Conservation (phyloP, 257 asterid species). For the Solanum arcanum region DNA sequence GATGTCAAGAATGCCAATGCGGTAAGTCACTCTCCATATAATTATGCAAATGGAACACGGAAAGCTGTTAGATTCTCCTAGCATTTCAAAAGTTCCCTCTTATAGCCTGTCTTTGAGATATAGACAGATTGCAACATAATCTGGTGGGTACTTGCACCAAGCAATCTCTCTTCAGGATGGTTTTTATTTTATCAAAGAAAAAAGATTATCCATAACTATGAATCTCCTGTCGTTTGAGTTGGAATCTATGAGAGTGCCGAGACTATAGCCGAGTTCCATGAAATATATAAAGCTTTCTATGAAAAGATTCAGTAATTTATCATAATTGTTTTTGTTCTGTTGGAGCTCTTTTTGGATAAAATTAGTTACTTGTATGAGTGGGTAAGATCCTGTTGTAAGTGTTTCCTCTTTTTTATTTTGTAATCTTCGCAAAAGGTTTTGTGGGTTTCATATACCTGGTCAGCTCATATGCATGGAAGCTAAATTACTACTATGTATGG, state of each 20-base stretch:
- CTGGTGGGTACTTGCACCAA: background rate
- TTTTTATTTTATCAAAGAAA: background rate
- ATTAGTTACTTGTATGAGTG: background rate
- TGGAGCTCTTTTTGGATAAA: background rate
- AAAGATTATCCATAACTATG: background rate
- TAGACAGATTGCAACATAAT: background rate
- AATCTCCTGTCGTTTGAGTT: background rate
- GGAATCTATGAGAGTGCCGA: background rate
- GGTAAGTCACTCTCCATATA: constrained; percentile 36
- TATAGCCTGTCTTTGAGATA: background rate
- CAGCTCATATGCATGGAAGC: background rate
- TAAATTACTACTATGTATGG: background rate
- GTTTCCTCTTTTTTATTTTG: background rate
- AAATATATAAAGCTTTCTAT: background rate
- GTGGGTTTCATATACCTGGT: background rate
- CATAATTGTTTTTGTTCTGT: background rate
- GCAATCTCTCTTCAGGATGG: background rate
- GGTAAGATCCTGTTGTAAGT: background rate
- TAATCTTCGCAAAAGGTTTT: background rate
- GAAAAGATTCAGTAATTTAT: background rate
- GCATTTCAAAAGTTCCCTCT: background rate
- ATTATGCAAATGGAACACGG: background rate
- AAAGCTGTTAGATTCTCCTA: background rate
- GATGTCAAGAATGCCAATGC: constrained; percentile 64
- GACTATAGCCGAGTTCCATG: background rate